These are phyloP conservation scores for Mycena epipterygia DNA, from an alignment of 768 basidiomycete species.

Conservation along the genomic window DNA sequence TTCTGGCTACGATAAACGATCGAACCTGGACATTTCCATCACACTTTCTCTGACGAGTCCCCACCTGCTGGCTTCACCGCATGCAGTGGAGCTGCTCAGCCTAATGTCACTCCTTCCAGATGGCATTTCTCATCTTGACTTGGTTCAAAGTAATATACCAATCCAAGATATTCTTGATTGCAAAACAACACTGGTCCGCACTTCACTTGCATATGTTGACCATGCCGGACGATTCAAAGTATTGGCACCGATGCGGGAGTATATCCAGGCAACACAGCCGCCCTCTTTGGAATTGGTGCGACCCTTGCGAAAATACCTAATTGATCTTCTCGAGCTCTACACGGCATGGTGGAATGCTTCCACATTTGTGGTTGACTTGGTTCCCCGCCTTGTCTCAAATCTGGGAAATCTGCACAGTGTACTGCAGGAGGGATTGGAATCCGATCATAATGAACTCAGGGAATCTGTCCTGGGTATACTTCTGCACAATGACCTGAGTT, in stretches of 20 bases:
- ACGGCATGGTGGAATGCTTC: neutral
- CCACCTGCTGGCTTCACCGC: neutral
- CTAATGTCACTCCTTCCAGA: slow-evolving; percentile 7
- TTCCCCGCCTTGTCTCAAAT: neutral
- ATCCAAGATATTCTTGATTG: neutral
- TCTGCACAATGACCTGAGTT: neutral
- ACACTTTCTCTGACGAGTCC: slow-evolving; percentile 12
- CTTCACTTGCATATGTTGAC: slow-evolving; percentile 15
- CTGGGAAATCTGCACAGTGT: slow-evolving; percentile 5
- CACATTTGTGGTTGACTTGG: neutral
- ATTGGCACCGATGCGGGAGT: slow-evolving; percentile 9
- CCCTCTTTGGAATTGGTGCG: neutral
- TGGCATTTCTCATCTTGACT: slow-evolving; percentile 5
- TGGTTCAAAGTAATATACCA: slow-evolving; percentile 1
- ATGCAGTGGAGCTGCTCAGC: slow-evolving; percentile 9
- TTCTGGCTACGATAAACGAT: slow-evolving; percentile 10
- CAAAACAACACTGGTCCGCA: slow-evolving; percentile 8
- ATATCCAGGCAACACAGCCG: neutral
- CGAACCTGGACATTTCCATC: slow-evolving; percentile 23
- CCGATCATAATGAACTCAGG: neutral
- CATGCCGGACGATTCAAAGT: slow-evolving; percentile 1
- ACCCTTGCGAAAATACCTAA: neutral
- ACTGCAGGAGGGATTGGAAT: neutral
- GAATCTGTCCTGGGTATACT: neutral
- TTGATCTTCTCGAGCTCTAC: neutral